Evolutionary conservation across 495 filamentous ascomycete species (phyloP), one percentile per base, ranked within the genome.

Genomic region (Penicillium salamii): DNA sequence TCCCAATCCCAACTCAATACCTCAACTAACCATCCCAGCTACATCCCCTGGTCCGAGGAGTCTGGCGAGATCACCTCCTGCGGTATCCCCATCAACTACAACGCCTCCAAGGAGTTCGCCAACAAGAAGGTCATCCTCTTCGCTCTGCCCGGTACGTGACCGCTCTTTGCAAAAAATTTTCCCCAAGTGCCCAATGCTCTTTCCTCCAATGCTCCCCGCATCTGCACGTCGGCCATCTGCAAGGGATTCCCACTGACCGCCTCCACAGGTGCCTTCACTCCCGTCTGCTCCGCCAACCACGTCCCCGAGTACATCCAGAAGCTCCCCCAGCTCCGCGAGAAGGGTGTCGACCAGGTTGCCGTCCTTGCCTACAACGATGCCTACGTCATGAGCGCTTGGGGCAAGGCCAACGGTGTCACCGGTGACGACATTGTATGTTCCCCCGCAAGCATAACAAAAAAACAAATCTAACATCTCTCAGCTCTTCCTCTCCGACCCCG

Each of bases 361-460:
- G 84, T 92, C 62, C 88, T 96, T 54, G 88, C 90, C 47, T 89
- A 76, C 78, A 96, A 97, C 69, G 91, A 96, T 78, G 78, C 84
- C 43, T 95, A 79, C 68, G 91, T 97, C 61, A 95, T 95, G 89
- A 83, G 82, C 62, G 92, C 92, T 44, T 97, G 92, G 92, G 87
- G 84, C 66, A 96, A 96, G 81, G 92, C 91, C 57, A 95, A 96
- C 75, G 79, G 78, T 28, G 79, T 95, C 60, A 87, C 83, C 64
- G 81, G 81, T 39, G 85, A 95, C 46, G 81, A 85, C 53, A 89
- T 95, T 59, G 88, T 92, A 70, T 52, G 84, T 62, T 36, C 14
- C 13, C 43, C 38, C 6, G n/a, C n/a, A n/a, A n/a, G n/a, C n/a
- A n/a, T n/a, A n/a, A n/a, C n/a, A n/a, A n/a, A n/a, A n/a, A n/a